Conservation (phyloP, 1,139 yeast genomes). For the Pichia sp. region DNA sequence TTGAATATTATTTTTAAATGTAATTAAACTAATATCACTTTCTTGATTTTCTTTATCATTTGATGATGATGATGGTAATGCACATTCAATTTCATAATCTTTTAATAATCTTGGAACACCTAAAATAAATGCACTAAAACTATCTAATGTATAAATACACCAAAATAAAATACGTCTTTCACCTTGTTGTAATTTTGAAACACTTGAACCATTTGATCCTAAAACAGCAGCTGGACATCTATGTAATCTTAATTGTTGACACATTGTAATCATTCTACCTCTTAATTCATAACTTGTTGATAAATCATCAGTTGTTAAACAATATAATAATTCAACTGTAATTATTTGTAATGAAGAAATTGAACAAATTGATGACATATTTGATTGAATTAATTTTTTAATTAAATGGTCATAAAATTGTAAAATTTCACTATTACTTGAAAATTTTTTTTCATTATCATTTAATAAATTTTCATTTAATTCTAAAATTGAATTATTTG, state of each 20-base stretch:
- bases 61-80: slow-evolving; percentile 50
- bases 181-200: slow-evolving; percentile 63
- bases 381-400: slow-evolving; percentile 44
- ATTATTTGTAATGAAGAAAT: slow-evolving; percentile 67
- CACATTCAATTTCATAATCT: slow-evolving; percentile 82
- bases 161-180: slow-evolving; percentile 78
- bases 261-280: slow-evolving; percentile 74
- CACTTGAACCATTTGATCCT: slow-evolving; percentile 49
- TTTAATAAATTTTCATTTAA: not conserved
- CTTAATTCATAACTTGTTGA: slow-evolving; percentile 70
- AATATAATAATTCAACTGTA: slow-evolving; percentile 63
- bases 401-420: slow-evolving; percentile 31
- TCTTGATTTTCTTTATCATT: slow-evolving; percentile 32
- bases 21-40: slow-evolving; percentile 41
- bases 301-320: slow-evolving; percentile 67
- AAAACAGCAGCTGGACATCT: slow-evolving; percentile 84
- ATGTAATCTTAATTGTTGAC: slow-evolving; percentile 79
- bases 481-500: slow-evolving; percentile 1
- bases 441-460: slow-evolving; percentile 5
- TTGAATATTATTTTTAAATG: slow-evolving; percentile 47
- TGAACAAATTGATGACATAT: slow-evolving; percentile 50
- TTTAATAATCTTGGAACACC: slow-evolving; percentile 80
- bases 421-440: slow-evolving; percentile 27
- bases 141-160: slow-evolving; percentile 76
- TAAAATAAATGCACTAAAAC: slow-evolving; percentile 64